Conservation (phyloP, 345 rosid genomes). For the Geranium rotundifolium region DNA sequence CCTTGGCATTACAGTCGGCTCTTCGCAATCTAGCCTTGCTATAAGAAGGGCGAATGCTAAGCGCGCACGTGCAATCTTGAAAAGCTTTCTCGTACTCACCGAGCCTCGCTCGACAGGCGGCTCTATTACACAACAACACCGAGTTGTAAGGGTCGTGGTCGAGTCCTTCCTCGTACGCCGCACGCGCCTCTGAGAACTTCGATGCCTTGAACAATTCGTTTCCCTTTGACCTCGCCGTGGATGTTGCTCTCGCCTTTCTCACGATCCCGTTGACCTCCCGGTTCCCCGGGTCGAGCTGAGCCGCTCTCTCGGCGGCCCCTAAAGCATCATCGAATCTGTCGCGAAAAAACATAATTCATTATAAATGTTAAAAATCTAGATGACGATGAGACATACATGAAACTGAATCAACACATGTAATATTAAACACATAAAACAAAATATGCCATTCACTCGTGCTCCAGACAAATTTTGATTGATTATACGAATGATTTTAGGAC, state of each 20-base stretch:
- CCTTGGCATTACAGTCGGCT: constrained; percentile 63
- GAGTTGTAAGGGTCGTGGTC: constrained; percentile 61
- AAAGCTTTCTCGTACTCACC: constrained; percentile 55
- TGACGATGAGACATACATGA: too few species aligned
- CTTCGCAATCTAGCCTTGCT: constrained; percentile 71
- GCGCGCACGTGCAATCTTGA: constrained; percentile 74
- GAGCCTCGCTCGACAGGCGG: constrained; percentile 68
- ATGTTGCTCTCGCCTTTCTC: constrained; percentile 43
- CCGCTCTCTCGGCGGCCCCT: constrained; percentile 56
- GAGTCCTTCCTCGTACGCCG: constrained; percentile 67
- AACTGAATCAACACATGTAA: too few species aligned
- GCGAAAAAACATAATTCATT: too few species aligned
- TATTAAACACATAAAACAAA: too few species aligned
- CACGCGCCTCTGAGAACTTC: constrained; percentile 50
- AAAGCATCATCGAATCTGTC: constrained; percentile 74
- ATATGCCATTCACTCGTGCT: too few species aligned
- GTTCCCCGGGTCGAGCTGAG: constrained; percentile 53
- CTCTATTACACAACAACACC: constrained; percentile 81
- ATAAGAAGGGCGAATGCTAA: constrained; percentile 52
- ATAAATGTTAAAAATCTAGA: too few species aligned
- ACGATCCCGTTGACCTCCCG: constrained; percentile 34
- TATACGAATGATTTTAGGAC: too few species aligned
- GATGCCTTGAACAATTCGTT: constrained; percentile 62
- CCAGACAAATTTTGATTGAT: too few species aligned
- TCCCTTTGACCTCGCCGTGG: constrained; percentile 55